Percentiles rank a stretch among this genome's conserved stretches.
Conservation (phyloP, 768 basidiomycete genomes). For the Lyophyllum decastes region DNA sequence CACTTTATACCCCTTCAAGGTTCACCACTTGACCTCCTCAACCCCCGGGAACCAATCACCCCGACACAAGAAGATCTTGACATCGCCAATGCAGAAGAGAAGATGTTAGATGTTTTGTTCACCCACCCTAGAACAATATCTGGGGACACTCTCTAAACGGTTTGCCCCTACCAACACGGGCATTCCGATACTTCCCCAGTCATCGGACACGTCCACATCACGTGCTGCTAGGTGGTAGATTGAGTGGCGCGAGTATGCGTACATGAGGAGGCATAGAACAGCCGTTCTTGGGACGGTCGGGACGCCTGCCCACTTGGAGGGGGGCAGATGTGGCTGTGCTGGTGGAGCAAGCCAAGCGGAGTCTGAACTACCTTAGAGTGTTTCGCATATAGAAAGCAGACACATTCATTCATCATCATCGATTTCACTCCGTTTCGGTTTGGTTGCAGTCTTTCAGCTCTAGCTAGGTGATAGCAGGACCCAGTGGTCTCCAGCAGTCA, state of each 20-base stretch:
- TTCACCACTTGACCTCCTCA: background rate
- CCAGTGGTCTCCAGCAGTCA: background rate
- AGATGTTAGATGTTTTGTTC: background rate
- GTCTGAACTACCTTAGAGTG: background rate
- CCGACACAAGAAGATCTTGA: background rate
- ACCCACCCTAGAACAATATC: background rate
- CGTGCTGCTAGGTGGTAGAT: background rate
- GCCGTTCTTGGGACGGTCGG: background rate
- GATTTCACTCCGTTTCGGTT: no score
- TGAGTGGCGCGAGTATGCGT: background rate
- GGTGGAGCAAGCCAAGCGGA: background rate
- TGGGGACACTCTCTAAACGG: background rate
- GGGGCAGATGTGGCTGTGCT: background rate
- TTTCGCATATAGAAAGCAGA: background rate
- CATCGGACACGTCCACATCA: background rate
- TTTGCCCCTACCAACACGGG: background rate
- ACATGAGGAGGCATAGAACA: background rate
- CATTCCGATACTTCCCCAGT: background rate
- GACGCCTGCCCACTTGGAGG: background rate
- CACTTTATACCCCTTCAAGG: slow-evolving; percentile 1
- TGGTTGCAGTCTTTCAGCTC: no score
- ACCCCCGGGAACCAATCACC: background rate
- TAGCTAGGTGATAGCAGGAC: no score
- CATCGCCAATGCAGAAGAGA: background rate
- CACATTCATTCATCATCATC: no score